phyloP scores from a whole-genome alignment of 768 basidiomycete genomes.

The Auricularia auricula-judae region DNA sequence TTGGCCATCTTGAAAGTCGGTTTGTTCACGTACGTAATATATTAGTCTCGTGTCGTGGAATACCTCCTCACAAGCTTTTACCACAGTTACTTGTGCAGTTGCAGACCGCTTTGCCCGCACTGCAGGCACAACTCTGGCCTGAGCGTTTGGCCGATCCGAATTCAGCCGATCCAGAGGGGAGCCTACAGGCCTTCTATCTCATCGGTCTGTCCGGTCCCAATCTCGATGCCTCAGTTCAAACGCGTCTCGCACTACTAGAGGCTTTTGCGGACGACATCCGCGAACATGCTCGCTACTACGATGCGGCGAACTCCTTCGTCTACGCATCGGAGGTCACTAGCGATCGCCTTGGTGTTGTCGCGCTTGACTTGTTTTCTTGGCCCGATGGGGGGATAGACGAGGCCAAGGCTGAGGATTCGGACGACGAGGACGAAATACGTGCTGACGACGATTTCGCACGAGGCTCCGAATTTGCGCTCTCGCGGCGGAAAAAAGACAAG shows the following conservation, averaged over 20 bases:
- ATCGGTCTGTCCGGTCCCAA: slow-evolving; percentile 10
- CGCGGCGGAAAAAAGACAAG: background rate
- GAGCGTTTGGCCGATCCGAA: slow-evolving; percentile 9
- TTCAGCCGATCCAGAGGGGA: background rate
- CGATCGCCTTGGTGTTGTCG: background rate
- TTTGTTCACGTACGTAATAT: slow-evolving; percentile 11
- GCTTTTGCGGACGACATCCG: slow-evolving; percentile 12
- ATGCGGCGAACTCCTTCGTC: slow-evolving; percentile 9
- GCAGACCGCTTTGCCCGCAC: slow-evolving; percentile 3
- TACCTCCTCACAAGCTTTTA: background rate
- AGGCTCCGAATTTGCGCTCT: background rate
- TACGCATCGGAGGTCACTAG: slow-evolving; percentile 4
- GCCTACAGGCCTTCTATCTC: slow-evolving; percentile 13
- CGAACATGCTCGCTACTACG: slow-evolving; percentile 10
- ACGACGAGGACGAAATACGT: slow-evolving; percentile 6
- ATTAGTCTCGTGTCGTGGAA: background rate
- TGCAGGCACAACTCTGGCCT: slow-evolving; percentile 12
- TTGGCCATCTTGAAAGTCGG: slow-evolving; percentile 14
- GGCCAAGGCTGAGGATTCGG: slow-evolving; percentile 5
- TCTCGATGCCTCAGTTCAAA: background rate
- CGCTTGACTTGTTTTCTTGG: slow-evolving; percentile 9
- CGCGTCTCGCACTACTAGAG: background rate
- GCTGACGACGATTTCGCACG: background rate
- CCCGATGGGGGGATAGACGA: slow-evolving; percentile 8
- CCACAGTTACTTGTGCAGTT: slow-evolving; percentile 13